A percentile compares a stretch with the other conserved stretches of the same genome.
Conservation (phyloP, 352 stramenopile genomes). For the Pythium guiyangense region DNA sequence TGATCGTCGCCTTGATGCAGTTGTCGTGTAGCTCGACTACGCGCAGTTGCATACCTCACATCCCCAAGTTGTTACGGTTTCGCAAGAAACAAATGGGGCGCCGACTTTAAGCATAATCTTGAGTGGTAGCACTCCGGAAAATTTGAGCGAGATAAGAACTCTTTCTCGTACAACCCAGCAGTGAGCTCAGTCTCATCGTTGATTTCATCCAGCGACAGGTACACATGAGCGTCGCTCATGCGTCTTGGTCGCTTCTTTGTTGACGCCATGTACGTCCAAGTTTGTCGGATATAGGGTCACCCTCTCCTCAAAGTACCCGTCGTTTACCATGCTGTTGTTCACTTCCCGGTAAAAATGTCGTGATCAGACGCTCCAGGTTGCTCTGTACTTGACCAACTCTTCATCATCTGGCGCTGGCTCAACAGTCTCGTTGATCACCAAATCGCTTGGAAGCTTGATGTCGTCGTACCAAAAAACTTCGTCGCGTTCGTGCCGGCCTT, state of each 20-base stretch:
- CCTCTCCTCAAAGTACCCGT: constrained; percentile 86
- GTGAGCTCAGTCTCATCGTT: constrained; percentile 84
- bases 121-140: no score
- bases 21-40: no score
- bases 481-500: no score
- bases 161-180: constrained; percentile 80
- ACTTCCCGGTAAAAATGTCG: constrained; percentile 32
- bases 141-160: constrained; percentile 82
- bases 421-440: constrained; percentile 98
- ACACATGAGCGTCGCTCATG: no score
- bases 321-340: constrained; percentile 74
- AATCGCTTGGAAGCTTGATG: constrained; percentile 82
- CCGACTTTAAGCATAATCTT: no score
- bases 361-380: neutral
- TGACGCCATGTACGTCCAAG: no score
- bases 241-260: no score
- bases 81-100: constrained; percentile 10
- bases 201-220: no score
- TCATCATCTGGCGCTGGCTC: constrained; percentile 98
- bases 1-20: no score
- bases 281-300: no score
- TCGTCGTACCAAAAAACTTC: neutral
- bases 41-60: no score
- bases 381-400: no score
- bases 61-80: constrained; percentile 10